Base-by-base conservation (phyloP, 169 alveolate genomes). In the Plasmodium billcollinsi region DNA sequence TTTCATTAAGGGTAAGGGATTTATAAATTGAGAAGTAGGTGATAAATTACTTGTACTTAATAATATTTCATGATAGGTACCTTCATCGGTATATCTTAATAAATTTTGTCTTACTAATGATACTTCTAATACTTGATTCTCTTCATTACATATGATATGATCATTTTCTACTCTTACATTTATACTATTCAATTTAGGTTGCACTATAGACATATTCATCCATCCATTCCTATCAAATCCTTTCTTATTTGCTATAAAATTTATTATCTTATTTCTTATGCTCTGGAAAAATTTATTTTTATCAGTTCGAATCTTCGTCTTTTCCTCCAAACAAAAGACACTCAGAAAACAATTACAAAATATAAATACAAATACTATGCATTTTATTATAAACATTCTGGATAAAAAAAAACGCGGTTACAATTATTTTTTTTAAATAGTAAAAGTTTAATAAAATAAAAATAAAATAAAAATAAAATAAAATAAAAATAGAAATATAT, bases 141-240 rank as follows among this genome's bases (percentile, higher is more conserved):
- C 74, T 1, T 18, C 47, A 56, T 76, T 63, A 18, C 89, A 76
- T 6, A 76, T 50, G 14, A 76, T 24, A 0, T 12, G 24, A 33
- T 76, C 50, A 21, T 65, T 58, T 2, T 76, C 62, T 5, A 76
- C 18, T 29, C 69, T 54, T 15, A 76, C 21, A 43, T 52, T 45
- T 69, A 76, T 65, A 1, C 18, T 45, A 7, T 50, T 20, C 20
- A 65, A 52, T 6, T 9, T 49, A 6, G 18, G 62, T 14, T 76
- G 24, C 7, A 52, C 50, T 14, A 7, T 14, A 4, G 89, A 76
- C 20, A 76, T 24, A 56, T 76, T 45, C 26, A 76, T 56, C 78
- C 78, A 76, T 47, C 76, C 78, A 43, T 76, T 76, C 15, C 47
- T 50, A 52, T 76, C 89, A 76, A n/a, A 76, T 12, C 74, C 74